Evolutionary conservation across 75 land plant genomes (phyloP).

Genomic region (Pinus tabuliformis): DNA sequence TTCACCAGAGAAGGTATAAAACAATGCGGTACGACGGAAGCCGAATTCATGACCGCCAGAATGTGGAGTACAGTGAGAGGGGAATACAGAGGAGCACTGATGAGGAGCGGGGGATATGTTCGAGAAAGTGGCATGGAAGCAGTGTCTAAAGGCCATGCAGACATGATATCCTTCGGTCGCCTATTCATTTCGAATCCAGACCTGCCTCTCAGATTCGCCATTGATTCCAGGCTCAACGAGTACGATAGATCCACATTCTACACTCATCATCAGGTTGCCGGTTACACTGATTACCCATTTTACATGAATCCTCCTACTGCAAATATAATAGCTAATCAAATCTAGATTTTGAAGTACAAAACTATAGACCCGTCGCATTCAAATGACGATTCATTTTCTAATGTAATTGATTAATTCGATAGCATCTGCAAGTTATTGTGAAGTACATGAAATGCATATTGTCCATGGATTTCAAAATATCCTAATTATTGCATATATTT

Average conservation of each 20-base stretch:
- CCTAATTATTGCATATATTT: no score
- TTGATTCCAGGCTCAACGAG: conserved; percentile 35
- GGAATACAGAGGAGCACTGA: conserved; percentile 53
- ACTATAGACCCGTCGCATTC: no score
- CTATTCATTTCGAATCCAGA: conserved; percentile 80
- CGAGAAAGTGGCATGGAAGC: conserved; percentile 63
- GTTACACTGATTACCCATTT: conserved; percentile 75
- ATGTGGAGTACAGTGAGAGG: conserved; percentile 24
- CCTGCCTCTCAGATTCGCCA: conserved; percentile 44
- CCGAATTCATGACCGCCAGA: not conserved
- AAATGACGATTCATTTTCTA: no score
- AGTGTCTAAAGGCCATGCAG: conserved; percentile 49
- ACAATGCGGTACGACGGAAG: conserved; percentile 33
- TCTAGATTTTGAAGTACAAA: no score
- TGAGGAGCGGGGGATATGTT: conserved; percentile 64
- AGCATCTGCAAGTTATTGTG: no score
- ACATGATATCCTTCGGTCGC: conserved; percentile 73
- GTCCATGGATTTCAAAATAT: no score
- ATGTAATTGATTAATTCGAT: no score
- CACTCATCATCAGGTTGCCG: conserved; percentile 67
- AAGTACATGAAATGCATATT: no score
- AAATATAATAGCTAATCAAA: not conserved
- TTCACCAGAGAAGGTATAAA: conserved; percentile 52
- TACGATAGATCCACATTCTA: conserved; percentile 67
- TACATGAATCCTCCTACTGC: not conserved